Conservation (phyloP, 2,329 filamentous ascomycete genomes). For the Neoarthrinium moseri region DNA sequence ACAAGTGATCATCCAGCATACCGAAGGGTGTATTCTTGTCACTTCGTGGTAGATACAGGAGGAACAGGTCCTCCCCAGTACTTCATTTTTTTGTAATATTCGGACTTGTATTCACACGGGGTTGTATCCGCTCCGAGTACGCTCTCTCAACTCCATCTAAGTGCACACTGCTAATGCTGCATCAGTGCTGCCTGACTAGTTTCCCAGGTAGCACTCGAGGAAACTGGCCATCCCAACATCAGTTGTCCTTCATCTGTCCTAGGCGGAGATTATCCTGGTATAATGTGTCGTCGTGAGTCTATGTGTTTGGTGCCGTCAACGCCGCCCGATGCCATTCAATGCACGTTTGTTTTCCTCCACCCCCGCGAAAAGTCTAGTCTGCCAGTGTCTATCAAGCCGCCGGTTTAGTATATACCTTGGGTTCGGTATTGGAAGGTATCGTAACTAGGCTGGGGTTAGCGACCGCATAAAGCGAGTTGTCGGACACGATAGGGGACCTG, state of each 20-base stretch:
- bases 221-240: slow-evolving; percentile 22
- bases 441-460: slow-evolving; percentile 52
- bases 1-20: too few species aligned
- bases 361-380: neutral
- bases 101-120: too few species aligned
- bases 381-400: slow-evolving; percentile 13
- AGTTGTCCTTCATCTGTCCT: too few species aligned
- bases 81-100: too few species aligned
- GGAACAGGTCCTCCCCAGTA: too few species aligned
- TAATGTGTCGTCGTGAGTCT: slow-evolving; percentile 17
- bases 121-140: too few species aligned
- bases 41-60: too few species aligned
- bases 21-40: too few species aligned
- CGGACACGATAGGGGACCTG: neutral
- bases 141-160: too few species aligned
- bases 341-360: neutral
- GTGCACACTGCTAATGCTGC: too few species aligned
- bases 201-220: too few species aligned
- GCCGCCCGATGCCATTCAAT: slow-evolving; percentile 27
- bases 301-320: slow-evolving; percentile 24
- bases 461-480: neutral
- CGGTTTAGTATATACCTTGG: slow-evolving; percentile 74
- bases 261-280: slow-evolving; percentile 24
- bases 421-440: slow-evolving; percentile 87
- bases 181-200: too few species aligned